A percentile compares a stretch with the other conserved stretches of the same genome.
phyloP scores from a whole-genome alignment of 2,329 filamentous ascomycete genomes.

The Triangularia verruculosa region DNA sequence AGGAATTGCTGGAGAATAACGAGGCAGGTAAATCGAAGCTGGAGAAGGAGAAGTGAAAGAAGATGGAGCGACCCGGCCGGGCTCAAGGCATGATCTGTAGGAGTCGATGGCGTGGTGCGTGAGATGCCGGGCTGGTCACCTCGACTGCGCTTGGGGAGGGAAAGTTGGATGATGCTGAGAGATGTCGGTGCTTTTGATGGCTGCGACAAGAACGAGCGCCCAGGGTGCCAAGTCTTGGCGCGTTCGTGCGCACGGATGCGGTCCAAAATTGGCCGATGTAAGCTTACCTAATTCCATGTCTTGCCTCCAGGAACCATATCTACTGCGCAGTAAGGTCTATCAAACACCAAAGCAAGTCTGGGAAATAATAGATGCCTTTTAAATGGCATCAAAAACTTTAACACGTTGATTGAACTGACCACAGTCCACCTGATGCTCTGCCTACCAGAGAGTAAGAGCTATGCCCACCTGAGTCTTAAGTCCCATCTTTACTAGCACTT shows the following conservation, averaged over 20 bases:
- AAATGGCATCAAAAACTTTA: not conserved
- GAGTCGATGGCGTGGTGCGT: not conserved
- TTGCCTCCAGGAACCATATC: not conserved
- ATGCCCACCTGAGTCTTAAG: too few species aligned
- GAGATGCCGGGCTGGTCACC: not conserved
- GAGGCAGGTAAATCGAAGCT: not conserved
- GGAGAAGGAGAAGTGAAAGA: conserved; percentile 6
- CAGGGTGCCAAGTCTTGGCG: not conserved
- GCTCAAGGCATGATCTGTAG: conserved; percentile 20
- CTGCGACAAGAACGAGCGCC: not conserved
- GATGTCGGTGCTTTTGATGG: not conserved
- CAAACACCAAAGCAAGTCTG: not conserved
- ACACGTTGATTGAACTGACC: too few species aligned
- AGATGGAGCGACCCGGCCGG: conserved; percentile 1
- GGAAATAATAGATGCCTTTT: not conserved
- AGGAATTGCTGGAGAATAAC: conserved; percentile 2
- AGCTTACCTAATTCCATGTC: not conserved
- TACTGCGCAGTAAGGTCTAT: not conserved
- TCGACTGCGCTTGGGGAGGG: not conserved
- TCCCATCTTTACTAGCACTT: too few species aligned
- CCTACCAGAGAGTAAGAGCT: too few species aligned
- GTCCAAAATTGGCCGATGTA: not conserved
- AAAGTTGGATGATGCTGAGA: conserved; percentile 2
- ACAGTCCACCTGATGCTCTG: too few species aligned
- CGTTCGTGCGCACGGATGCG: not conserved